Percentiles rank a stretch among this genome's conserved stretches.
Conservation (phyloP, 129 eudicot species). For the carrot (Daucus carota) region DH1_v3.0 NC_030384.2:43360001-43360500, state of each 20-base stretch:
- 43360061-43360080: no score
- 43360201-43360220: no score
- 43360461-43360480: slow-evolving; percentile 74
- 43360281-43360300: neutral
- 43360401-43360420: neutral
- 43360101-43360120: neutral
- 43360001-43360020: no score
- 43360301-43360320: neutral
- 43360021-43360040: no score
- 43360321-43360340: neutral
- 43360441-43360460: slow-evolving; percentile 63
- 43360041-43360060: no score
- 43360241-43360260: no score
- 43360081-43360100: neutral
- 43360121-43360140: neutral
- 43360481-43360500: slow-evolving; percentile 56
- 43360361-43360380: neutral
- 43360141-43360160: no score
- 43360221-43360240: no score
- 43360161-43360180: neutral
- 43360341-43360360: neutral
- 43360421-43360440: slow-evolving; percentile 55
- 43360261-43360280: no score
- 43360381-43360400: neutral
- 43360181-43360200: no score